Base-by-base conservation (phyloP, 371 early-diverging fungal species). In the Rhizopus sp. region DNA sequence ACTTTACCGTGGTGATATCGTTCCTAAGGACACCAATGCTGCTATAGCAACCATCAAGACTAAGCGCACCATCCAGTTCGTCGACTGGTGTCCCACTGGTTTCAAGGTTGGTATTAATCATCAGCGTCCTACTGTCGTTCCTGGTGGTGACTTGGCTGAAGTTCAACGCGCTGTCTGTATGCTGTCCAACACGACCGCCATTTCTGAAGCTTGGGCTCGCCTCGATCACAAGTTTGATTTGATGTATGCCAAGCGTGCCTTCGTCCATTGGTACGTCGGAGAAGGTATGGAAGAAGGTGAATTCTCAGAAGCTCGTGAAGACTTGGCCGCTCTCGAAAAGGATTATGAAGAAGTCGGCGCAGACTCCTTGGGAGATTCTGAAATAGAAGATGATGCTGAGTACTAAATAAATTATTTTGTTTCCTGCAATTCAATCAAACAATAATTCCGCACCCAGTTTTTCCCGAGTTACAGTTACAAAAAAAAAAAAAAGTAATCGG, bases 241-340 rank as follows among this genome's bases (percentile, higher is more conserved):
- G 47, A 96, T 94, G 96, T 96, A 91, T 81, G 90, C 91, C 66
- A 94, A 94, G 85, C 89, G 94, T 75, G 96, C 96, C 48, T 96
- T 96, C 70, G 95, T 96, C 34, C 96, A 96, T 83, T 96, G 95
- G 96, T 96, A 93, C 78, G 95, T 94, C 59, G 94, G 95, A 68
- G 96, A 96, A 79, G 96, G 95, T 81, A 66, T 66, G 66, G 66
- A 66, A 33, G 66, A 66, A 86, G 98, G 98, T 73, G 99, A 99
- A 81, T 99, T 99, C 90, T 93, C 93, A 53, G 99, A 99, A 87
- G 98, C 99, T 60, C 93, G 98, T 79, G 99, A 99, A 83, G 96
- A 99, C 75, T 87, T 99, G 80, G 97, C 96, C 69, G 94, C 95
- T 53, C 92, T 99, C 57, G 98, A 97, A 85, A 93, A 93, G 86